Conservation (phyloP, 371 early-diverging fungal genomes). For the Parasitella parasitica region DNA sequence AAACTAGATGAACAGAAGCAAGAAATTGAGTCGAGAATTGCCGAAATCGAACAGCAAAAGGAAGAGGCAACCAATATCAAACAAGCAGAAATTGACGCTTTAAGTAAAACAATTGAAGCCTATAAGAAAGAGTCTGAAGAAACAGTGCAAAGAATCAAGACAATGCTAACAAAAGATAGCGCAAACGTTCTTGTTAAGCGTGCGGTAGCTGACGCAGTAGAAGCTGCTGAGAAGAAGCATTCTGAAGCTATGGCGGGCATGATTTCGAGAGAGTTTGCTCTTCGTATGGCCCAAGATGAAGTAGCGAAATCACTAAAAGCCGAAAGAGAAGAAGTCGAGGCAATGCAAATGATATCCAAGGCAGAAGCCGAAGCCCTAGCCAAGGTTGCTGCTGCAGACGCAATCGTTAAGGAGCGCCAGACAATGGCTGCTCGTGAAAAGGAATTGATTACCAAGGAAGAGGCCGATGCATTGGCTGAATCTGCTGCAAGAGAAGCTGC, state of each 20-base stretch:
- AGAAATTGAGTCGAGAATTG: not conserved
- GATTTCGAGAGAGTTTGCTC: conserved; percentile 15
- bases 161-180: conserved; percentile 20
- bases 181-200: conserved; percentile 15
- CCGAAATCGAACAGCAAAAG: conserved; percentile 7
- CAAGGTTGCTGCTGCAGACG: conserved; percentile 28
- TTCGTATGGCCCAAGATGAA: conserved; percentile 11
- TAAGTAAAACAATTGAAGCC: conserved; percentile 2
- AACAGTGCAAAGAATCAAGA: conserved; percentile 5
- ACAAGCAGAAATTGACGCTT: not conserved
- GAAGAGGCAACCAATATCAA: not conserved
- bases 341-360: conserved; percentile 25
- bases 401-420: conserved; percentile 31
- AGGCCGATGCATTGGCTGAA: conserved; percentile 10
- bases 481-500: conserved; percentile 19
- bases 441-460: conserved; percentile 25
- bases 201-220: conserved; percentile 14
- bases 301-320: conserved; percentile 16
- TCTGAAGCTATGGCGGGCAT: conserved; percentile 11
- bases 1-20: conserved; percentile 2
- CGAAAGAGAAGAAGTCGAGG: conserved; percentile 16
- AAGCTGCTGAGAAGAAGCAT: conserved; percentile 11
- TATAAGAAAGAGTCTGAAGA: conserved; percentile 21
- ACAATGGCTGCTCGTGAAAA: conserved; percentile 25
- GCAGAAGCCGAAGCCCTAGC: conserved; percentile 24